Conservation (phyloP, 306 rosid species). For the Gillenia trifoliata region DNA sequence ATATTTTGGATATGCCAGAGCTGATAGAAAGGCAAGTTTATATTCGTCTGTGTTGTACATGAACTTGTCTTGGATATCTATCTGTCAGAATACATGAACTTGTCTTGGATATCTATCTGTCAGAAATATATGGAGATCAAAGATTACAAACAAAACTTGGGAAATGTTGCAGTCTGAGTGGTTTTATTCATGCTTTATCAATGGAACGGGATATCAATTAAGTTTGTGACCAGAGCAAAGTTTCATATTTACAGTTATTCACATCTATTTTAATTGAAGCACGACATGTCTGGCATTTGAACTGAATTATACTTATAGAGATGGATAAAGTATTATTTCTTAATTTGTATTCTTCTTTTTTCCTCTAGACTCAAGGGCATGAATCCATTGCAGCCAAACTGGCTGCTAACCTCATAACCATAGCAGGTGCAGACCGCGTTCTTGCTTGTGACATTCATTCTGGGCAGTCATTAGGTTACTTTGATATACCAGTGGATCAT, state of each 20-base stretch:
- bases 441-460: slow-evolving; percentile 99
- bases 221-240: neutral
- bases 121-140: neutral
- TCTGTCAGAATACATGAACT: neutral
- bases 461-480: slow-evolving; percentile 97
- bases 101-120: neutral
- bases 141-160: neutral
- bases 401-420: slow-evolving; percentile 87
- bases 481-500: slow-evolving; percentile 98
- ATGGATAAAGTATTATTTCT: neutral
- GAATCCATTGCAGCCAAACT: slow-evolving; percentile 98
- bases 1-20: slow-evolving; percentile 97
- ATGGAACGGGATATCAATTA: too few relatives aligned
- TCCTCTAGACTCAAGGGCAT: slow-evolving; percentile 79
- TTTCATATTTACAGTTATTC: neutral
- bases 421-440: slow-evolving; percentile 96
- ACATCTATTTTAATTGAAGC: neutral
- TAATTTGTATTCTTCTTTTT: neutral
- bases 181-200: neutral
- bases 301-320: neutral
- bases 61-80: neutral
- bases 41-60: neutral
- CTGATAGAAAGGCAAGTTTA: slow-evolving; percentile 84
- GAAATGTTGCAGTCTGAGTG: neutral
- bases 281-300: neutral